These are phyloP conservation scores for Biancaea sappan DNA, from an alignment of 306 rosid species.

Conservation along the genomic window DNA sequence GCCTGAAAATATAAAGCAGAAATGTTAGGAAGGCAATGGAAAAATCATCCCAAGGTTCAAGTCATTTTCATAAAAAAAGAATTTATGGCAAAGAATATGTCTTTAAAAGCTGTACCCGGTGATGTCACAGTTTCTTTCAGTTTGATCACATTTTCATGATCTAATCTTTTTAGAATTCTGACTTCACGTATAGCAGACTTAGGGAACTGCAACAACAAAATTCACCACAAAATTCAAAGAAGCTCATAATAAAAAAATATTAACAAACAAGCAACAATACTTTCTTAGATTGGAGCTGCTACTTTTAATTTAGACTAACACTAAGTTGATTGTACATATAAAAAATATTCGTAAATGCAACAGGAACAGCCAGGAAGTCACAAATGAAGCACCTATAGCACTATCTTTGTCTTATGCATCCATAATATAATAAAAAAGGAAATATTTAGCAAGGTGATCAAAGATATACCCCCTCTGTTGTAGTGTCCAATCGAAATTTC, in stretches of 20 bases:
- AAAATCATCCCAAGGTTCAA: neutral
- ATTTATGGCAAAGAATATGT: neutral
- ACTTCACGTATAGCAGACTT: slow-evolving; percentile 66
- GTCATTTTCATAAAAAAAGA: neutral
- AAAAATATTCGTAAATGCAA: neutral
- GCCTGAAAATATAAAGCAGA: slow-evolving; percentile 39
- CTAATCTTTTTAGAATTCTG: slow-evolving; percentile 55
- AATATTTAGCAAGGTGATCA: neutral
- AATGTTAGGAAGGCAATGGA: slow-evolving; percentile 13
- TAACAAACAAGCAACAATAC: neutral
- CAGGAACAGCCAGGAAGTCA: neutral
- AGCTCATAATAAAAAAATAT: neutral
- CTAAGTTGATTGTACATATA: neutral
- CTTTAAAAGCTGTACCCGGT: slow-evolving; percentile 42
- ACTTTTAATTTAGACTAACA: slow-evolving; percentile 25
- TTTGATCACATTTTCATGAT: slow-evolving; percentile 64
- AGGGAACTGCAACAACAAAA: slow-evolving; percentile 55
- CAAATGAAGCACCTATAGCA: neutral
- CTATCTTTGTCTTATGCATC: neutral
- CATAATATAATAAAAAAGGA: neutral
- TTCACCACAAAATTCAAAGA: neutral
- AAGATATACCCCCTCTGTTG: slow-evolving; percentile 60
- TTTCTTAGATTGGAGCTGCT: neutral
- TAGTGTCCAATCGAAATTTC: slow-evolving; percentile 61
- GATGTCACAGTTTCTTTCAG: slow-evolving; percentile 66